These are phyloP conservation scores for Heliamphora ciliata DNA, from an alignment of 179 eudicot genomes.

Conservation along the genomic window DNA sequence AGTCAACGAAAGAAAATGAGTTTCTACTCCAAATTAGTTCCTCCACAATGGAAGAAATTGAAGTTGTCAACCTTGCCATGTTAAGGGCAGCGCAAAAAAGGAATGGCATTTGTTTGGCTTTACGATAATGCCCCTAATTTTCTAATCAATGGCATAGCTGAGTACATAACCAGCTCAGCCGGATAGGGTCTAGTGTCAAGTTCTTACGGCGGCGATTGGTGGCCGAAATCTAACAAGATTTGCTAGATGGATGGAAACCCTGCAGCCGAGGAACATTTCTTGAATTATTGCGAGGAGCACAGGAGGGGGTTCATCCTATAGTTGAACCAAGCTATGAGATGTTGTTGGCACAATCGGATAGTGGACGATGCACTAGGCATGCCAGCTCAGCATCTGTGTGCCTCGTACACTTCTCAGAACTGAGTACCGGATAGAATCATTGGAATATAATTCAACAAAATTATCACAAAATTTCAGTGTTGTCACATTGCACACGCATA, in stretches of 20 bases:
- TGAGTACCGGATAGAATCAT: neutral
- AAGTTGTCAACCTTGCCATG: slow-evolving; percentile 25
- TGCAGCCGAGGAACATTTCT: slow-evolving; percentile 35
- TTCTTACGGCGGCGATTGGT: neutral
- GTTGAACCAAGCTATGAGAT: slow-evolving; percentile 41
- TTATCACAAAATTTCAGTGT: neutral
- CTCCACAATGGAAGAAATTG: slow-evolving; percentile 26
- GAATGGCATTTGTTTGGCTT: slow-evolving; percentile 49
- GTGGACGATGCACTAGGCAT: slow-evolving; percentile 28
- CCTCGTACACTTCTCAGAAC: neutral
- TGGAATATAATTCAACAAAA: neutral
- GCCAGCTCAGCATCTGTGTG: slow-evolving; percentile 21
- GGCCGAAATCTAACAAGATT: neutral
- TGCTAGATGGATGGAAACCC: slow-evolving; percentile 39
- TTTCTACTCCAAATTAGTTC: slow-evolving; percentile 35
- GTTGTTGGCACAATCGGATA: slow-evolving; percentile 34
- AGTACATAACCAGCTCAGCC: slow-evolving; percentile 28
- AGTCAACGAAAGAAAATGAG: slow-evolving; percentile 16
- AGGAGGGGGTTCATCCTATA: slow-evolving; percentile 39
- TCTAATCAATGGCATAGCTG: slow-evolving; percentile 45
- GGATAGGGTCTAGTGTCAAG: slow-evolving; percentile 11
- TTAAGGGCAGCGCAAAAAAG: slow-evolving; percentile 30
- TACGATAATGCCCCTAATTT: slow-evolving; percentile 31
- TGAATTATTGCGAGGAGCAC: slow-evolving; percentile 32
- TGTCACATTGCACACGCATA: neutral